A percentile compares a stretch with the other conserved stretches of the same genome.
Conservation (phyloP, 495 filamentous ascomycete genomes). For the Talaromyces ruber region DNA sequence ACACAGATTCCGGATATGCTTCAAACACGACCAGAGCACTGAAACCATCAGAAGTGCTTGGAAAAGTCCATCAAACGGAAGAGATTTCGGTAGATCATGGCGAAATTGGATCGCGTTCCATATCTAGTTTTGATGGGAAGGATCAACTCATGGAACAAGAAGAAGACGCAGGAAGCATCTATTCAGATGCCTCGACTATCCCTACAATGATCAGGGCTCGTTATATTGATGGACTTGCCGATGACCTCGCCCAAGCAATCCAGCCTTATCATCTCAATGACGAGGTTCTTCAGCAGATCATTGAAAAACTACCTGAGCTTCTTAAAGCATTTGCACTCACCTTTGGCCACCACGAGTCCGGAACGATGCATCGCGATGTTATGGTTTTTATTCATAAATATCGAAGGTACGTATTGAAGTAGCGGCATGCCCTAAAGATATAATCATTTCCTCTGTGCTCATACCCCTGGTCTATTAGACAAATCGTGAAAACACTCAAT, state of each 20-base stretch:
- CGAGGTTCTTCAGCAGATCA: not conserved
- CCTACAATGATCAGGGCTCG: not conserved
- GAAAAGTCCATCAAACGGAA: not conserved
- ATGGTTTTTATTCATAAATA: not conserved
- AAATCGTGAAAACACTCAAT: not conserved
- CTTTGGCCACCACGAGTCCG: not conserved
- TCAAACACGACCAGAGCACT: not conserved
- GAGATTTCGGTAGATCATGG: not conserved
- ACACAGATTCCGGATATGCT: not conserved
- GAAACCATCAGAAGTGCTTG: not conserved
- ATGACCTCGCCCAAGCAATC: not conserved
- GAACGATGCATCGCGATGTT: not conserved
- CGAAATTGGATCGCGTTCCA: not conserved
- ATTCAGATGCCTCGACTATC: not conserved
- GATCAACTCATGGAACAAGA: not conserved
- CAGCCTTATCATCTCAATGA: not conserved
- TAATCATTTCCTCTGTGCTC: not conserved
- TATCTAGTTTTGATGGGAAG: not conserved
- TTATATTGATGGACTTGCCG: not conserved
- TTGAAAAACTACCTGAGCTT: not conserved
- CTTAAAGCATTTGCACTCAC: not conserved
- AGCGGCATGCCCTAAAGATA: not conserved
- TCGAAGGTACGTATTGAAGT: not conserved
- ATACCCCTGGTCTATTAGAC: not conserved
- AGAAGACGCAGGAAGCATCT: not conserved